Conservation (phyloP, 768 basidiomycete species). For the Ramaria sp. region DNA sequence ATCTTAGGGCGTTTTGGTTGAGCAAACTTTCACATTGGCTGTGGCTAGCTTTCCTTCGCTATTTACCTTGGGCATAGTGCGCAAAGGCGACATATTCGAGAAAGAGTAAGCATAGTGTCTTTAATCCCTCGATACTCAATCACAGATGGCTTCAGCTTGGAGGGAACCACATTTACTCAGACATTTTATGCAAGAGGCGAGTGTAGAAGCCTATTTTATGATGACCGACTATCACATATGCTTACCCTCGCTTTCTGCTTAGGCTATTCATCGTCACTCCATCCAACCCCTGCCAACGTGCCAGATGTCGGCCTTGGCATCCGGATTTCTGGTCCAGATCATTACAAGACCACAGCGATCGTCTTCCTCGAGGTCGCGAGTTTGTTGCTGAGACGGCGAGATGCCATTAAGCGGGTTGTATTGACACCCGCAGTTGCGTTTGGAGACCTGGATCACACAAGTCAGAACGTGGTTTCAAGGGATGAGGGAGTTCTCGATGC, state of each 20-base stretch:
- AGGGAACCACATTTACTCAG: background rate
- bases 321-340: conserved; percentile 5
- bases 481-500: background rate
- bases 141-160: background rate
- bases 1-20: too few relatives aligned
- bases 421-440: conserved; percentile 10
- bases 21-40: background rate
- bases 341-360: conserved; percentile 7
- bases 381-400: background rate
- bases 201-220: background rate
- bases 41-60: conserved; percentile 1
- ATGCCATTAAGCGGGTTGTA: background rate
- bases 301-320: conserved; percentile 2
- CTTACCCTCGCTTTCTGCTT: background rate
- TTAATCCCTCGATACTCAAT: background rate
- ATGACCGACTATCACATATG: background rate
- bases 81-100: background rate
- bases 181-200: conserved; percentile 1
- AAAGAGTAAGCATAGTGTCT: background rate
- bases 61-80: conserved; percentile 2
- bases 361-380: conserved; percentile 3
- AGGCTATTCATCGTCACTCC: background rate
- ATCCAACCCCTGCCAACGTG: background rate
- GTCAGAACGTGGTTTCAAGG: too few relatives aligned
- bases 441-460: background rate